Evolutionary conservation across 2,329 filamentous ascomycete genomes (phyloP).

Genomic region (Aspergillus ochraceoroseus): DNA sequence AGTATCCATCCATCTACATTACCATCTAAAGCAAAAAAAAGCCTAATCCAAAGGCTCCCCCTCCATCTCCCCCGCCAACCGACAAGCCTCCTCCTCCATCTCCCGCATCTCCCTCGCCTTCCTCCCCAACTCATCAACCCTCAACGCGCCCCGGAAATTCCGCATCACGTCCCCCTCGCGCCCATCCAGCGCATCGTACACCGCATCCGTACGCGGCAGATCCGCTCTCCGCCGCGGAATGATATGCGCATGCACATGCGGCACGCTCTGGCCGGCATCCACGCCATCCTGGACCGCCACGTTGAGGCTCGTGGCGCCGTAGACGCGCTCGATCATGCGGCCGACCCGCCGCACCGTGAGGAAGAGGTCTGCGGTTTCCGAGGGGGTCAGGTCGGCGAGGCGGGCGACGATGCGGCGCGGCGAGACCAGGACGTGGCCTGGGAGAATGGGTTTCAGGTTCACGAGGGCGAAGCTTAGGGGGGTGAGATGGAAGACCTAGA

Average conservation of each 20-base stretch:
- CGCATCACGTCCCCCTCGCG: constrained; percentile 79
- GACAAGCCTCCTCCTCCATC: constrained; percentile 42
- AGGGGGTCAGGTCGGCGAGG: constrained; percentile 65
- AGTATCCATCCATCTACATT: too few species aligned
- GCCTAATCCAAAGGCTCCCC: constrained; percentile 8
- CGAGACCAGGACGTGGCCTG: constrained; percentile 88
- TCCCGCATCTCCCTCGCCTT: constrained; percentile 49
- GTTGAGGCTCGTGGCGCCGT: constrained; percentile 72
- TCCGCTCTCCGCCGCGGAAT: constrained; percentile 66
- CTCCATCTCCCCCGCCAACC: constrained; percentile 38
- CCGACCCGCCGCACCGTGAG: constrained; percentile 77
- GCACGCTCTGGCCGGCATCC: constrained; percentile 87
- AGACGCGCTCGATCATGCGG: constrained; percentile 62
- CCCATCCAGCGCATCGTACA: constrained; percentile 78
- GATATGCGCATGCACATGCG: constrained; percentile 89
- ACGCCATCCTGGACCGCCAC: constrained; percentile 90
- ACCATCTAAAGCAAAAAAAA: not conserved
- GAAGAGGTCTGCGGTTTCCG: constrained; percentile 81
- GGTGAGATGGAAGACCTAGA: constrained; percentile 80
- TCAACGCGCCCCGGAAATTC: constrained; percentile 46
- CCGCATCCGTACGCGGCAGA: constrained; percentile 61
- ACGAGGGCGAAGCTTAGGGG: constrained; percentile 79
- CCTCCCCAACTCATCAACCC: constrained; percentile 48
- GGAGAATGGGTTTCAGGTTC: constrained; percentile 90
- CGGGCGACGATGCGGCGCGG: constrained; percentile 65